Percentiles rank a stretch among this genome's conserved stretches.
Evolutionary conservation across 2,329 filamentous ascomycete genomes (phyloP).

Genomic region (Epichloe brachyelytri): DNA sequence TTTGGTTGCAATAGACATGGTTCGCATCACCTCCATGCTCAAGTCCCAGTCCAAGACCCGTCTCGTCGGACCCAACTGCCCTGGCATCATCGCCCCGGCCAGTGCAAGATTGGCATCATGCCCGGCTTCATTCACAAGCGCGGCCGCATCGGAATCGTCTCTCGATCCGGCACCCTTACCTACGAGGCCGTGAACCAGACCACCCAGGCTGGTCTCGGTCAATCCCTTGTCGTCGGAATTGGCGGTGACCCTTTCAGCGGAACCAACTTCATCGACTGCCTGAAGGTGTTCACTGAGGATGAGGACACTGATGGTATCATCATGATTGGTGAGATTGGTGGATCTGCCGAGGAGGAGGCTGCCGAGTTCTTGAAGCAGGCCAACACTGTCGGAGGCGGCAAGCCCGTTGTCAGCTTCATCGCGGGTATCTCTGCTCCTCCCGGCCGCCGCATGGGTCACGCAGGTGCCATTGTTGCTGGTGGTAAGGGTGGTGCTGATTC

Average conservation of each 20-base stretch:
- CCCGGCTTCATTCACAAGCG: slow-evolving; percentile 99
- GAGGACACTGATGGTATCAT: slow-evolving; percentile 97
- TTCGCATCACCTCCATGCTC: slow-evolving; percentile 94
- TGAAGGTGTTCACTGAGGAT: slow-evolving; percentile 92
- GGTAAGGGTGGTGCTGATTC: slow-evolving; percentile 97
- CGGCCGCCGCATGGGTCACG: slow-evolving; percentile 95
- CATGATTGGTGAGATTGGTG: slow-evolving; percentile 99
- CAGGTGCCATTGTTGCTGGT: slow-evolving; percentile 92
- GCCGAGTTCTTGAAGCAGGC: slow-evolving; percentile 88
- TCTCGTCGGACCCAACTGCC: slow-evolving; percentile 95
- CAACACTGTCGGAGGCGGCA: slow-evolving; percentile 73
- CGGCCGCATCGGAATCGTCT: slow-evolving; percentile 96
- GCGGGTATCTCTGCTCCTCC: slow-evolving; percentile 96
- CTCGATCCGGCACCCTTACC: slow-evolving; percentile 91
- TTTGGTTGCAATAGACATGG: slow-evolving; percentile 59
- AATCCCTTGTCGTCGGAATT: slow-evolving; percentile 96
- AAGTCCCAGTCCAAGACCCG: slow-evolving; percentile 97
- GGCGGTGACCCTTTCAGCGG: slow-evolving; percentile 97
- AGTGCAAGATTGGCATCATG: slow-evolving; percentile 99
- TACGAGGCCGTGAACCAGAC: slow-evolving; percentile 99
- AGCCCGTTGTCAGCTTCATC: slow-evolving; percentile 96
- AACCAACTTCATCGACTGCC: slow-evolving; percentile 99
- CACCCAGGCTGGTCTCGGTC: slow-evolving; percentile 88
- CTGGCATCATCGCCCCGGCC: slow-evolving; percentile 87
- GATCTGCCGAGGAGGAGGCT: slow-evolving; percentile 92